phyloP scores from a whole-genome alignment of 139 green algal genomes.

The Edaphochlamys debaryana region DNA sequence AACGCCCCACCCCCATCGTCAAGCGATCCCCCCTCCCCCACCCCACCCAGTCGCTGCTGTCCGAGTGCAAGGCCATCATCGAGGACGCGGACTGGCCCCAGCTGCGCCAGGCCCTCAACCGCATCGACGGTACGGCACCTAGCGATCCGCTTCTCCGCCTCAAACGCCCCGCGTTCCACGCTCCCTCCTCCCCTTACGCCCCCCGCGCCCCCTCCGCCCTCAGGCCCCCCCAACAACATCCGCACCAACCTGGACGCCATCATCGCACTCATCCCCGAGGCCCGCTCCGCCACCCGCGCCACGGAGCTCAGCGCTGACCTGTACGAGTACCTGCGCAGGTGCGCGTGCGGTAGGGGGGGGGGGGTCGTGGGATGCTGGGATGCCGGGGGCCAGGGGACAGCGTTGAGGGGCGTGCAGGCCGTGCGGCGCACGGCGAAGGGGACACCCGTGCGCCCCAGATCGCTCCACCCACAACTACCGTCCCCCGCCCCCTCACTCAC shows the following conservation, averaged over 20 bases:
- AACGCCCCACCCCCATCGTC: not conserved
- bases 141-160: too few species aligned
- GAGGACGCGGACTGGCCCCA: constrained; percentile 53
- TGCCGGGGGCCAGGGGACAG: not conserved
- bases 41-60: constrained; percentile 42
- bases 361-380: too few species aligned
- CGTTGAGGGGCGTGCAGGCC: too few species aligned
- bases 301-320: constrained; percentile 24
- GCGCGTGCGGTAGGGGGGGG: not conserved
- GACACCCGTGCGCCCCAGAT: not conserved
- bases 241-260: constrained; percentile 49
- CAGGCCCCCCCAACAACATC: constrained; percentile 74
- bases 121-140: too few species aligned
- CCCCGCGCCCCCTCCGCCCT: too few species aligned
- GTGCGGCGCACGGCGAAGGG: too few species aligned
- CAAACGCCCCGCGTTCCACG: too few species aligned
- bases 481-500: too few species aligned
- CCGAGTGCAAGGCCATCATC: constrained; percentile 40
- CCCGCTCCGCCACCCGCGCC: not conserved
- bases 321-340: constrained; percentile 34
- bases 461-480: too few species aligned
- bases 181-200: too few species aligned
- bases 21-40: too few species aligned
- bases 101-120: constrained; percentile 36
- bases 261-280: constrained; percentile 19